Evolutionary conservation across 371 early-diverging fungal genomes (phyloP).

Genomic region (Fennellomyces sp.): DNA sequence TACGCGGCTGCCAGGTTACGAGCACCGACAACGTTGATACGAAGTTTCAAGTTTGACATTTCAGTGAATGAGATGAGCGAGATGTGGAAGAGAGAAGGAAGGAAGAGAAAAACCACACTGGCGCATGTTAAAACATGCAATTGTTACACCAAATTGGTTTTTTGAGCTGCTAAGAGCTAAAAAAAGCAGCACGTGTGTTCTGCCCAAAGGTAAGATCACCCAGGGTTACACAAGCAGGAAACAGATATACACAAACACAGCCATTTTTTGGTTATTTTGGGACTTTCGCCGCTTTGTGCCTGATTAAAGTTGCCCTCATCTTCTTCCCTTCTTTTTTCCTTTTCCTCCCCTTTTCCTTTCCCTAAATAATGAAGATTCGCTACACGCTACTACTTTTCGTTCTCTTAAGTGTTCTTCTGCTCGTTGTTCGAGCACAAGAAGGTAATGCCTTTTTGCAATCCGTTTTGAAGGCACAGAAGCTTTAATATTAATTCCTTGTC

Average conservation of each 20-base stretch:
- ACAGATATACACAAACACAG: slow-evolving; percentile 5
- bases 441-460: background rate
- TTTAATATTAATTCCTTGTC: too few species aligned
- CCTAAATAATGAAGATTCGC: slow-evolving; percentile 2
- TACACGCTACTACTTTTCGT: background rate
- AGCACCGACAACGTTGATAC: slow-evolving; percentile 29
- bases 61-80: slow-evolving; percentile 2
- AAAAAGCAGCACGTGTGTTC: background rate
- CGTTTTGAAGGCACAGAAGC: background rate
- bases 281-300: background rate
- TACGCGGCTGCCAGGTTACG: slow-evolving; percentile 39
- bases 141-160: background rate
- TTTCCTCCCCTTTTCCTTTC: background rate
- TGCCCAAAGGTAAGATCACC: background rate
- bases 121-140: slow-evolving; percentile 7
- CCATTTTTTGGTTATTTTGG: slow-evolving; percentile 6
- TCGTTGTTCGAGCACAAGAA: background rate
- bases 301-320: background rate
- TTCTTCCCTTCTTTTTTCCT: slow-evolving; percentile 5
- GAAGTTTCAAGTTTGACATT: slow-evolving; percentile 31
- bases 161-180: background rate
- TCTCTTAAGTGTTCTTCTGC: background rate
- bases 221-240: slow-evolving; percentile 4
- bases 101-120: background rate
- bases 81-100: slow-evolving; percentile 6